Evolutionary conservation across 2,329 filamentous ascomycete genomes (phyloP), one percentile per base, ranked within the genome.

Genomic region (Fusarium sp.): DNA sequence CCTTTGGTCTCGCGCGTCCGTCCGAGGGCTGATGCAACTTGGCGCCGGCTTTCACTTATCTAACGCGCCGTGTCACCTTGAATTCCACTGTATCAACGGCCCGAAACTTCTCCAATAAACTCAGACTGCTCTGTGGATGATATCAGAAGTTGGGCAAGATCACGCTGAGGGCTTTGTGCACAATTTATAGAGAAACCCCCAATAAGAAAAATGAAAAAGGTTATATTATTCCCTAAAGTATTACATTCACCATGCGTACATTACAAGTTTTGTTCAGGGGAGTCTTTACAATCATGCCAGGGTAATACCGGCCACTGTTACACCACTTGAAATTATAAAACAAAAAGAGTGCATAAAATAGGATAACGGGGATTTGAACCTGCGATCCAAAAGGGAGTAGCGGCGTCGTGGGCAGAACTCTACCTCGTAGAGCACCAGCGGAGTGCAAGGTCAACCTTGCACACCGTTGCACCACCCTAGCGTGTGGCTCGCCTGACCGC

Each of bases 331-430:
- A 26, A 12, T 42, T 1, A 42, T 17, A 42, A 44, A 41, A 22
- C 0, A 0, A 17, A 44, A 24, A 1, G 1, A 24, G 14, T 17
- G 22, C 1, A 12, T 44, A 5, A 8, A 17, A 6, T 6, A 44
- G 14, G 8, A 44, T 17, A 12, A 11, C 9, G 9, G 41, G 20
- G n/a, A 18, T 24, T 44, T 0, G 41, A 44, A 24, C 15, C n/a
- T 2, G 15, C n/a, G 41, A 44, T 17, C n/a, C 9, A 24, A 44
- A 44, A 44, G 4, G n/a, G 6, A 18, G 14, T 24, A 44, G 15
- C 22, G 41, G 1, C n/a, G n/a, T 44, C 41, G 6, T 2, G 9
- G 41, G 41, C 41, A 24, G 39, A 22, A 4, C 39, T 6, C 39
- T 41, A 20, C 2, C 20, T 22, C 13, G 20, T 8, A 14, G 39